phyloP scores from a whole-genome alignment of 1,139 yeast genomes.

The Saccharomyces hybrid region DNA sequence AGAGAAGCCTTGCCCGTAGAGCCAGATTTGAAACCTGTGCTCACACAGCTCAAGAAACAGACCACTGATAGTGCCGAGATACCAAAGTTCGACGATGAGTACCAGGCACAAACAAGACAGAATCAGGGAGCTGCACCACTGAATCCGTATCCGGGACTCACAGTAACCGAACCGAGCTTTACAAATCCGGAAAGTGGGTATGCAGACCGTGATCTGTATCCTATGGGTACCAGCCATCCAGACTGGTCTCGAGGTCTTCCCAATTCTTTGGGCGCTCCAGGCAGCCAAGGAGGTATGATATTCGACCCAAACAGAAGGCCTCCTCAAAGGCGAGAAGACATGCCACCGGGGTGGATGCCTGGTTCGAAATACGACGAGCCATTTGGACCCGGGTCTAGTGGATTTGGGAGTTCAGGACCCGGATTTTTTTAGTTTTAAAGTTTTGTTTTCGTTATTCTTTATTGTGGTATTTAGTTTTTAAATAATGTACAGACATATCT shows the following conservation, averaged over 20 bases:
- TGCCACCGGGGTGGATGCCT: too few species aligned
- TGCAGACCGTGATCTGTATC: conserved; percentile 37
- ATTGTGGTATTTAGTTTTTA: too few species aligned
- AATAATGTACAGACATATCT: too few species aligned
- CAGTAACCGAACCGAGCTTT: conserved; percentile 8
- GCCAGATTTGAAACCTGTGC: neutral
- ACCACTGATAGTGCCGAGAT: conserved; percentile 34
- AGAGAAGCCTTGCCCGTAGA: neutral
- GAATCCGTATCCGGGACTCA: conserved; percentile 5
- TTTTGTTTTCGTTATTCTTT: too few species aligned
- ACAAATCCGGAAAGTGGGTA: conserved; percentile 15
- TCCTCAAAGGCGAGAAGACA: too few species aligned
- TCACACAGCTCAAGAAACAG: too few species aligned
- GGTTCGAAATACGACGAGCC: too few species aligned
- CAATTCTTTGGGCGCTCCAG: conserved; percentile 7
- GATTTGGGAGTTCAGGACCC: too few species aligned
- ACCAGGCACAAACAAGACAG: conserved; percentile 32
- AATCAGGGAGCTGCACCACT: conserved; percentile 8
- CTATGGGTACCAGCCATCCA: conserved; percentile 34
- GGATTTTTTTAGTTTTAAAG: too few species aligned
- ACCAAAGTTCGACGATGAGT: conserved; percentile 56
- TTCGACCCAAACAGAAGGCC: conserved; percentile 29
- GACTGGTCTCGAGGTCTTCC: conserved; percentile 15
- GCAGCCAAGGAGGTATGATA: conserved; percentile 35
- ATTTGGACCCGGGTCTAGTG: too few species aligned